phyloP scores from a whole-genome alignment of 108 stramenopile genomes.

The Skeletonema costatum region DNA sequence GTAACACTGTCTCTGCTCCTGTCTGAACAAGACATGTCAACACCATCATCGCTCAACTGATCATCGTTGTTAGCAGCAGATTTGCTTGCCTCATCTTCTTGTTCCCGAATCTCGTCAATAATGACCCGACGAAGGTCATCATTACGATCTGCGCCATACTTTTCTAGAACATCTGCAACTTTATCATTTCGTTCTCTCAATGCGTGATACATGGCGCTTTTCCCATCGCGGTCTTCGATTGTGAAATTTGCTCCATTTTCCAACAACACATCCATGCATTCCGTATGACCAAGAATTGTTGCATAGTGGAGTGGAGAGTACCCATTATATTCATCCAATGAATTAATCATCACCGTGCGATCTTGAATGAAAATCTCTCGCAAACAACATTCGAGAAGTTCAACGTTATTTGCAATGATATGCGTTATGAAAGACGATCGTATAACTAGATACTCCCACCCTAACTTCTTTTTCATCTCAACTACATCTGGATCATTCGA shows the following conservation, averaged over 20 bases:
- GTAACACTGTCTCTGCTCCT: background rate
- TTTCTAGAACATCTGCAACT: constrained; percentile 1
- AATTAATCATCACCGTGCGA: constrained; percentile 2
- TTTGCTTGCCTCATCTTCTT: background rate
- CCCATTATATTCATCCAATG: constrained; percentile 25
- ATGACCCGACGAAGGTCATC: constrained; percentile 1
- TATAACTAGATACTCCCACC: constrained; percentile 29
- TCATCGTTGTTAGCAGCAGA: background rate
- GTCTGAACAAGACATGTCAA: background rate
- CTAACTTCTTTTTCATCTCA: constrained; percentile 7
- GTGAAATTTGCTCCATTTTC: constrained; percentile 22
- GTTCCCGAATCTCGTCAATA: background rate
- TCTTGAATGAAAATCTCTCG: background rate
- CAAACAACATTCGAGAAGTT: constrained; percentile 7
- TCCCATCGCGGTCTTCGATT: constrained; percentile 18
- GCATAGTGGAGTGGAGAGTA: constrained; percentile 38
- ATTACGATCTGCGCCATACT: constrained; percentile 7
- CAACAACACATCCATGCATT: constrained; percentile 32
- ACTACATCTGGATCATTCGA: constrained; percentile 9
- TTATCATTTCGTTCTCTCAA: constrained; percentile 4
- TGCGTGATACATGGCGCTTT: constrained; percentile 39
- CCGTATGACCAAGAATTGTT: constrained; percentile 15
- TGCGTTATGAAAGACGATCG: constrained; percentile 10
- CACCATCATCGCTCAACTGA: background rate
- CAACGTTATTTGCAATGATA: constrained; percentile 20